A percentile compares a stretch with the other conserved stretches of the same genome.
Evolutionary conservation across 1,284 basidiomycete genomes (phyloP).

Genomic region (Pholiota adiposa): DNA sequence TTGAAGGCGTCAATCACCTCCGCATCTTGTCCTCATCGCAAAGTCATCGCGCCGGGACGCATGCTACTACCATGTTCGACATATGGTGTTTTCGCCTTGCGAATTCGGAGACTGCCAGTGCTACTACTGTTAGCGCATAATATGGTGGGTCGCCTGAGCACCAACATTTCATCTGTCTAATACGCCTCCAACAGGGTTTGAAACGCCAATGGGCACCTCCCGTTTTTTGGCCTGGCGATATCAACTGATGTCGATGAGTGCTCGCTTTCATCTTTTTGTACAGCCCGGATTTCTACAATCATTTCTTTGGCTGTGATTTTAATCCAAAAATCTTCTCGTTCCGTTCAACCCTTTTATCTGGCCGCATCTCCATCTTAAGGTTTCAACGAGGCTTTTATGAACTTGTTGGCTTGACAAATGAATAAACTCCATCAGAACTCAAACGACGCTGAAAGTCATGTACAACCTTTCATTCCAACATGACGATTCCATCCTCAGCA

Average conservation of each 20-base stretch:
- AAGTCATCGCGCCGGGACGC: too few relatives aligned
- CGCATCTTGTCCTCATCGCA: background rate
- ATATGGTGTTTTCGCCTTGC: background rate
- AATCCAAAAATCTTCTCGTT: background rate
- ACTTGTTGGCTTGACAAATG: background rate
- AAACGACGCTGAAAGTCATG: background rate
- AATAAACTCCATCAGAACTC: background rate
- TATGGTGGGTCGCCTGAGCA: too few relatives aligned
- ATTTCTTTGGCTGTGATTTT: background rate
- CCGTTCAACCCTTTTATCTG: too few relatives aligned
- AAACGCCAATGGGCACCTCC: too few relatives aligned
- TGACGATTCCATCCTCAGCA: too few relatives aligned
- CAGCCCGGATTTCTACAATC: background rate
- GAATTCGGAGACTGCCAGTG: too few relatives aligned
- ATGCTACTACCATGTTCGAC: background rate
- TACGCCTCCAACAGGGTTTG: too few relatives aligned
- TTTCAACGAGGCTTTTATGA: background rate
- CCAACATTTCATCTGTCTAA: background rate
- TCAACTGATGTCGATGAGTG: too few relatives aligned
- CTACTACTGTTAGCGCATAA: too few relatives aligned
- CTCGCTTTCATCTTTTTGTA: too few relatives aligned
- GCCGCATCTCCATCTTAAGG: too few relatives aligned
- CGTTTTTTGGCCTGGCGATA: too few relatives aligned
- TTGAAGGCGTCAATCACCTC: background rate
- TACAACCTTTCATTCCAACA: background rate